Evolutionary conservation across 1,139 yeast genomes (phyloP), one percentile per base, ranked within the genome.

Genomic region (Pichia sp.): DNA sequence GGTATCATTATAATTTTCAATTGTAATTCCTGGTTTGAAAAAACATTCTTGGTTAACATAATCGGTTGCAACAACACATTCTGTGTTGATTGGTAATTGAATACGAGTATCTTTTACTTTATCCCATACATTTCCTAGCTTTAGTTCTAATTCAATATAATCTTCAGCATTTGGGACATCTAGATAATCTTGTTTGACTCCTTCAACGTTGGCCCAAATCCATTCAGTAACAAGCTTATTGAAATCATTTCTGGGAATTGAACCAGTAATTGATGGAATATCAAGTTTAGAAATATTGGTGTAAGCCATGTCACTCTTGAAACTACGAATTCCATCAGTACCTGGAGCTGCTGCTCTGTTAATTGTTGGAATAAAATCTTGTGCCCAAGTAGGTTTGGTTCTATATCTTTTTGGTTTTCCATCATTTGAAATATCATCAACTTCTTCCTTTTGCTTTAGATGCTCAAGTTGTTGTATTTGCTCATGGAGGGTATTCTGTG

Each of bases 201-300:
- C 81, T 37, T 73, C 71, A 46, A 87, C 71, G 52, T 85, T 83
- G 28, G 95, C 90, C 69, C 83, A 89, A 6, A 89, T 73, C 97
- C 97, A 89, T 55, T 84, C 87, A 16, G 95, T 86, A 6, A 89
- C 79, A 35, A 87, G 78, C 56, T 92, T 75, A 4, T 92, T 84
- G 42, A 87, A 70, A 55, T 87, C 92, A 54, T 87, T 87, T 41
- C 86, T 83, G 1, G 97, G 97, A 27, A 82, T 76, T 2, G 80
- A 70, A 10, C 87, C 87, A 1, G 87, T 76, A 24, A 87, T 73
- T 28, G 85, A 79, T 46, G 82, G 77, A 6, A 57, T 68, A 52
- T 64, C 54, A 20, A 69, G 53, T 28, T 57, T 57, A 0, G 58
- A 53, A 12, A 56, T 48, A 29, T 42, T 49, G 22, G 51, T 39